phyloP scores from a whole-genome alignment of 495 filamentous ascomycete species.

The Talaromyces borbonicus region DNA sequence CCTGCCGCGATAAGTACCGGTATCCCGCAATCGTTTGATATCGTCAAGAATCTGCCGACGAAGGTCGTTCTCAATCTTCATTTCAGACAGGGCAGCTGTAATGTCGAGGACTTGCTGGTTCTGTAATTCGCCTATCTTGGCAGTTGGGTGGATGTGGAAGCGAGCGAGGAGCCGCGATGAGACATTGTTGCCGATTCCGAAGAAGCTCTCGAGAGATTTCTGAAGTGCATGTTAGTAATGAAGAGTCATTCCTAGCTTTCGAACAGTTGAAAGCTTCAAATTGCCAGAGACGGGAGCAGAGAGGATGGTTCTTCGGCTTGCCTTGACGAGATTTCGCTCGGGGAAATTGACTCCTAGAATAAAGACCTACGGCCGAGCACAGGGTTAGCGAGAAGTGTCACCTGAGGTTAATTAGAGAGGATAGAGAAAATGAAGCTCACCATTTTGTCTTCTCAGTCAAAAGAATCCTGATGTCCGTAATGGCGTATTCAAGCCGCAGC shows the following conservation, averaged over 20 bases:
- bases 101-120: constrained; percentile 67
- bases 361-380: constrained; percentile 49
- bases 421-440: not conserved
- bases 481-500: not conserved
- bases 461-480: not conserved
- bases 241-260: not conserved
- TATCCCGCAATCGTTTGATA: constrained; percentile 78
- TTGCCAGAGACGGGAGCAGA: constrained; percentile 7
- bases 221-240: constrained; percentile 24
- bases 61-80: constrained; percentile 92
- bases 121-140: constrained; percentile 59
- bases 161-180: constrained; percentile 72
- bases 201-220: constrained; percentile 83
- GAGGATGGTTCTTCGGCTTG: constrained; percentile 25
- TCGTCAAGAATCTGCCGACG: constrained; percentile 67
- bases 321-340: constrained; percentile 72
- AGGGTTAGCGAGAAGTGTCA: not conserved
- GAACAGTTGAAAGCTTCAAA: not conserved
- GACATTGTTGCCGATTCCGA: constrained; percentile 68
- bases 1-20: constrained; percentile 81
- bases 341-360: constrained; percentile 79
- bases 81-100: constrained; percentile 72
- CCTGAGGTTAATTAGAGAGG: not conserved
- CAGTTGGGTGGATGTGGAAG: constrained; percentile 72
- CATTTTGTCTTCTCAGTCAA: not conserved